Base-by-base conservation (phyloP, 768 basidiomycete species). In the Mycena capillaripes region DNA sequence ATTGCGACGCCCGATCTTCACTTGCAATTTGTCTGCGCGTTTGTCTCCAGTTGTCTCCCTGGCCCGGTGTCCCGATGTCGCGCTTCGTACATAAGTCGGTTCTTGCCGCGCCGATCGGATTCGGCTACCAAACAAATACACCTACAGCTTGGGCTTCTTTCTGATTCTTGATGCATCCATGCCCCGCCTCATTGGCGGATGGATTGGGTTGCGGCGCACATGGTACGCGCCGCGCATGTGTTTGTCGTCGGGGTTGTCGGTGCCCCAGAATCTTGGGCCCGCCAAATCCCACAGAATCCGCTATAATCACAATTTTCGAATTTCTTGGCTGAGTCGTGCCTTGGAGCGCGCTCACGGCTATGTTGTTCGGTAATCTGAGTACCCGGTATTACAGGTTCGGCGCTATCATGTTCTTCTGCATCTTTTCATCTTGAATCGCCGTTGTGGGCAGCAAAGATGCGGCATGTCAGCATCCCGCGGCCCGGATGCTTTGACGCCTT, bases 161-260 rank as follows among this genome's bases (percentile, higher is more conserved):
- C 17, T 32, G 25, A 48, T 61, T 50, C n/a, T 14, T 19, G 19
- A 61, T 46, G 44, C 11, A 25, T 17, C 27, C 27, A 16, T 21
- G 19, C 32, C 55, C 55, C 55, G 34, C n/a, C 30, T 32, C 21
- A 48, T 52, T 63, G 34, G 29, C 14, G 25, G 50, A 12, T 32
- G 42, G 30, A 48, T 61, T 61, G 30, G 30, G 44, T 61, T 61
- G 60, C n/a, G 42, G 11, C 44, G 29, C 60, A 30, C 60, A 61
- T 61, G 60, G 60, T 48, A 5, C 32, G 38, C 17, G 25, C 27
- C 42, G 30, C 60, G 60, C 60, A 61, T 61, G 60, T 48, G 60
- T 64, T 64, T 64, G 50, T 23, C 48, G 52, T 55, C 63, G 63
- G 63, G 4, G 29, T 61, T 46, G 60, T 61, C 60, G 42, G 60